Conservation (phyloP, 225 moss, liverwort and hornwort species). For the Polytrichum commune region DNA sequence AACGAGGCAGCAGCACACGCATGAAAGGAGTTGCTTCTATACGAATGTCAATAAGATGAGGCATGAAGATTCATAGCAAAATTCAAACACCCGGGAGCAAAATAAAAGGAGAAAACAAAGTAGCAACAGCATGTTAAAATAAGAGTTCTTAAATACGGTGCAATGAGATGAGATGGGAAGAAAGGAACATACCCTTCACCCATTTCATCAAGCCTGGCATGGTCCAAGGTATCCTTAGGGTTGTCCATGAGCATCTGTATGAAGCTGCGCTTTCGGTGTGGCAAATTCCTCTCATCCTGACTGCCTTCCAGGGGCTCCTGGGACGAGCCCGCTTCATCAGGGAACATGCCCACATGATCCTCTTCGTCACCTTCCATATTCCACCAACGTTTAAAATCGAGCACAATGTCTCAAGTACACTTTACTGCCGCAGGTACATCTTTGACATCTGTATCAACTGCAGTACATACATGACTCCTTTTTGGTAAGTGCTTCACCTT, state of each 20-base stretch:
- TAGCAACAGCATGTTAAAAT: background rate
- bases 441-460: too few relatives aligned
- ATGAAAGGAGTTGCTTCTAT: background rate
- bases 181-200: conserved; percentile 32
- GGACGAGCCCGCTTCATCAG: conserved; percentile 41
- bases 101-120: background rate
- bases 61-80: too few relatives aligned
- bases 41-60: too few relatives aligned
- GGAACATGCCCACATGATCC: conserved; percentile 13
- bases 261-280: conserved; percentile 58
- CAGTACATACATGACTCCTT: too few relatives aligned
- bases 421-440: too few relatives aligned
- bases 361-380: conserved; percentile 25
- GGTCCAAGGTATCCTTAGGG: conserved; percentile 24
- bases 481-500: too few relatives aligned
- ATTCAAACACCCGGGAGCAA: too few relatives aligned
- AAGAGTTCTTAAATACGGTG: too few relatives aligned
- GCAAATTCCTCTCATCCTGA: conserved; percentile 41
- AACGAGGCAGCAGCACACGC: background rate
- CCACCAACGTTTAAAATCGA: background rate
- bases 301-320: conserved; percentile 16
- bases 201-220: conserved; percentile 31
- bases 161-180: background rate
- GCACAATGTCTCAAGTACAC: background rate
- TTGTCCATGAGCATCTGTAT: conserved; percentile 59